Evolutionary conservation across 805 yeast species (phyloP).

Genomic region (Candida anglica): DNA sequence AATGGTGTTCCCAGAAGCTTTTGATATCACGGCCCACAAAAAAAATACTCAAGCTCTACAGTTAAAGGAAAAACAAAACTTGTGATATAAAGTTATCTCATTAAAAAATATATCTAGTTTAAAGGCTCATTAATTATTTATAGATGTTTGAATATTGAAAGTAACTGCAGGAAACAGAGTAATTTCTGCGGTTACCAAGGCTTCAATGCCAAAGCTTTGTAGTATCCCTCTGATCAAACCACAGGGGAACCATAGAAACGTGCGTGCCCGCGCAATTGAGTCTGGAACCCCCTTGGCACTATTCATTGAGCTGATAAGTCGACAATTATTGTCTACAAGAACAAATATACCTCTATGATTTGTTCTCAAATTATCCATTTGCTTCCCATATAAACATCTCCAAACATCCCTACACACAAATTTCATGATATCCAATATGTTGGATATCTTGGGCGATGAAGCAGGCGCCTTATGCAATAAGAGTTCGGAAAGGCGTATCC

Average conservation of each 20-base stretch:
- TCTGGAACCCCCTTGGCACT: slow-evolving; percentile 41
- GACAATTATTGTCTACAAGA: slow-evolving; percentile 64
- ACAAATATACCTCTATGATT: slow-evolving; percentile 87
- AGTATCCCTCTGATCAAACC: slow-evolving; percentile 75
- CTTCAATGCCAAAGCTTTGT: slow-evolving; percentile 63
- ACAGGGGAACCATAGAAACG: slow-evolving; percentile 66
- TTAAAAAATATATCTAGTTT: no score
- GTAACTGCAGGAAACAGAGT: slow-evolving; percentile 62
- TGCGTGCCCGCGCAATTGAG: slow-evolving; percentile 40
- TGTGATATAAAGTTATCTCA: no score
- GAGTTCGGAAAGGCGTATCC: slow-evolving; percentile 51
- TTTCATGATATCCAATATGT: slow-evolving; percentile 80
- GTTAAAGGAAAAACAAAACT: no score
- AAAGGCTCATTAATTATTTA: slow-evolving; percentile 29
- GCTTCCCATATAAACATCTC: slow-evolving; percentile 76
- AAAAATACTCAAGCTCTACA: no score
- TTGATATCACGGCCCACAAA: no score
- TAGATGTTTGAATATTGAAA: slow-evolving; percentile 62
- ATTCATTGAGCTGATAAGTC: slow-evolving; percentile 48
- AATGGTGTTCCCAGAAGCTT: no score
- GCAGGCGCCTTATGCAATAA: slow-evolving; percentile 35
- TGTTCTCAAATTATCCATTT: slow-evolving; percentile 87
- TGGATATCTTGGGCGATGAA: slow-evolving; percentile 45
- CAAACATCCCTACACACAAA: slow-evolving; percentile 91
- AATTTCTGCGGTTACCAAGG: slow-evolving; percentile 62